phyloP scores from a whole-genome alignment of 164 flowering plant species.

The Sextonia rubra region DNA sequence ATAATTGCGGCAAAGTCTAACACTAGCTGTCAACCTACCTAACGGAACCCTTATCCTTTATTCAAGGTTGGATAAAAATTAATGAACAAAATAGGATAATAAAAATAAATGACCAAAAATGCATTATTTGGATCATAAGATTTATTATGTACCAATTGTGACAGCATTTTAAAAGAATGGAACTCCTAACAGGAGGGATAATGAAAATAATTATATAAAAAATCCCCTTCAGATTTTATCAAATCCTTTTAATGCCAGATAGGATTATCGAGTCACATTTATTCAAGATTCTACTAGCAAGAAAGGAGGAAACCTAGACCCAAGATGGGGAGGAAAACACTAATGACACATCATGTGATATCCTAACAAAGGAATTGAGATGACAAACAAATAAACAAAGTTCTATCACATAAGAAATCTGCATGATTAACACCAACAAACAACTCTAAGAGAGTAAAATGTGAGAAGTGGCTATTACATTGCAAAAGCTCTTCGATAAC shows the following conservation, averaged over 20 bases:
- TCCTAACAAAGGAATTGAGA: neutral
- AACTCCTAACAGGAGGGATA: neutral
- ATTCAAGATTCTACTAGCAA: neutral
- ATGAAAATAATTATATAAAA: neutral
- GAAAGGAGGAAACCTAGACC: neutral
- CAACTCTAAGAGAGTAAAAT: neutral
- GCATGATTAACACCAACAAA: neutral
- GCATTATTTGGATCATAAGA: no score
- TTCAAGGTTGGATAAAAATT: no score
- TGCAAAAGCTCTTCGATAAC: slow-evolving; percentile 50
- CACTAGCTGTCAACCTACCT: no score
- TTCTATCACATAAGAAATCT: neutral
- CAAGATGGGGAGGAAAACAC: neutral
- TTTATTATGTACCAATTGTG: no score
- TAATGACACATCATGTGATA: neutral
- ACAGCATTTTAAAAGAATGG: no score
- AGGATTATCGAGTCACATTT: neutral
- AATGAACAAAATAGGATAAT: no score
- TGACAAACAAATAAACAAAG: no score
- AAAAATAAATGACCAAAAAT: no score
- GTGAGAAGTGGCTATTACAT: slow-evolving; percentile 35
- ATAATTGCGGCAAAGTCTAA: no score
- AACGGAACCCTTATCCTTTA: no score
- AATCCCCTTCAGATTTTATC: no score
- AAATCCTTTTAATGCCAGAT: no score